Conservation (phyloP, 345 rosid genomes). For the Rhodamnia rubescens region DNA sequence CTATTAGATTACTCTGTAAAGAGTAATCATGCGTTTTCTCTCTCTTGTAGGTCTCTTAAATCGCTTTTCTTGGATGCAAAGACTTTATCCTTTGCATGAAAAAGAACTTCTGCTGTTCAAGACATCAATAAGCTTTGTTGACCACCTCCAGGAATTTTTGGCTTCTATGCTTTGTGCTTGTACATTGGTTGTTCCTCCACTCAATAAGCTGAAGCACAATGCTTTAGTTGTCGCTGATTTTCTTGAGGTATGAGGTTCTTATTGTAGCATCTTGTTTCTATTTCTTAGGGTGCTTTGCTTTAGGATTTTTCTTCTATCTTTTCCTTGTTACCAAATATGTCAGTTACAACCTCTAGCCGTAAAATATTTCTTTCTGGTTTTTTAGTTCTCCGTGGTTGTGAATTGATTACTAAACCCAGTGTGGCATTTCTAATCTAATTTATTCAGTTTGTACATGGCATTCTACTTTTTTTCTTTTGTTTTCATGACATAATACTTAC, state of each 20-base stretch:
- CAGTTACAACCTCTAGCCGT: not conserved
- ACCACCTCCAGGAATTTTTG: conserved; percentile 91
- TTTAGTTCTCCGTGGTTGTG: not conserved
- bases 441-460: not conserved
- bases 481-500: not conserved
- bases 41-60: conserved; percentile 60
- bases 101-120: conserved; percentile 61
- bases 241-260: conserved; percentile 46
- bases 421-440: not conserved
- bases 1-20: not conserved
- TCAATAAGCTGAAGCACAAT: conserved; percentile 32
- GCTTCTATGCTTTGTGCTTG: conserved; percentile 56
- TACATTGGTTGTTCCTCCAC: conserved; percentile 63
- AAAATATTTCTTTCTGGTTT: not conserved
- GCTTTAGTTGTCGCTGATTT: conserved; percentile 36
- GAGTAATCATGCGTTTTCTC: conserved; percentile 4
- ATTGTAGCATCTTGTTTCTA: not conserved
- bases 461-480: not conserved
- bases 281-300: not conserved
- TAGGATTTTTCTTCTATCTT: not conserved
- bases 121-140: conserved; percentile 83
- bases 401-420: not conserved
- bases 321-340: not conserved
- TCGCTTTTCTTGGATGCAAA: conserved; percentile 92
- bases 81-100: conserved; percentile 46